Evolutionary conservation across 1,284 basidiomycete species (phyloP).

Genomic region (Cutaneotrichosporon sp.): DNA sequence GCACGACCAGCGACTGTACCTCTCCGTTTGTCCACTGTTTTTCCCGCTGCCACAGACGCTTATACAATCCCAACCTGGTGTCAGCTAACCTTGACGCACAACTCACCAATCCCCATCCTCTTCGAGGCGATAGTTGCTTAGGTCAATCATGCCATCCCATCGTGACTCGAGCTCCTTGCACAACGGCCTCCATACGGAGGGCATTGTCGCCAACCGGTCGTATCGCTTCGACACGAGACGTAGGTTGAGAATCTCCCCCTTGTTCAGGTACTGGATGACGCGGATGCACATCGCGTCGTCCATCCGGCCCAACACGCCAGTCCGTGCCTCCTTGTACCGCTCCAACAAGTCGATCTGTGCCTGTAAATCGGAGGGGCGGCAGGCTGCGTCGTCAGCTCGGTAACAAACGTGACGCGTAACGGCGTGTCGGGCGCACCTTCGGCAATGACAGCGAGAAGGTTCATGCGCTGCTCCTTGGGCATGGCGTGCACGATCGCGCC

Average conservation of each 20-base stretch:
- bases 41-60: slow-evolving; percentile 76
- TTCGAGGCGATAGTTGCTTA: slow-evolving; percentile 46
- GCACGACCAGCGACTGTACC: slow-evolving; percentile 69
- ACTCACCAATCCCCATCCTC: slow-evolving; percentile 61
- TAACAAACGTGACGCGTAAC: no score
- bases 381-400: slow-evolving; percentile 22
- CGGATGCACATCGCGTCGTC: slow-evolving; percentile 62
- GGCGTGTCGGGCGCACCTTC: slow-evolving; percentile 24
- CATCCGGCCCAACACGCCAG: slow-evolving; percentile 71
- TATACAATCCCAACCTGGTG: slow-evolving; percentile 62
- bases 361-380: slow-evolving; percentile 48
- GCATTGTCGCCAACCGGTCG: slow-evolving; percentile 63
- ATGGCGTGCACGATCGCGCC: slow-evolving; percentile 17
- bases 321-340: slow-evolving; percentile 71
- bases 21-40: slow-evolving; percentile 64
- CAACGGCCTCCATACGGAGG: slow-evolving; percentile 63
- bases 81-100: neutral
- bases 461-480: slow-evolving; percentile 24
- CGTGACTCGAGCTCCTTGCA: slow-evolving; percentile 31
- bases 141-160: slow-evolving; percentile 22
- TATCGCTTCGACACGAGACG: slow-evolving; percentile 58
- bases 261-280: slow-evolving; percentile 61
- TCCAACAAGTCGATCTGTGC: slow-evolving; percentile 70
- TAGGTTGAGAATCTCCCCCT: slow-evolving; percentile 59
- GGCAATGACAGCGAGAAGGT: slow-evolving; percentile 23